Base-by-base conservation (phyloP, 345 rosid species). In the Salix viminalis region DNA sequence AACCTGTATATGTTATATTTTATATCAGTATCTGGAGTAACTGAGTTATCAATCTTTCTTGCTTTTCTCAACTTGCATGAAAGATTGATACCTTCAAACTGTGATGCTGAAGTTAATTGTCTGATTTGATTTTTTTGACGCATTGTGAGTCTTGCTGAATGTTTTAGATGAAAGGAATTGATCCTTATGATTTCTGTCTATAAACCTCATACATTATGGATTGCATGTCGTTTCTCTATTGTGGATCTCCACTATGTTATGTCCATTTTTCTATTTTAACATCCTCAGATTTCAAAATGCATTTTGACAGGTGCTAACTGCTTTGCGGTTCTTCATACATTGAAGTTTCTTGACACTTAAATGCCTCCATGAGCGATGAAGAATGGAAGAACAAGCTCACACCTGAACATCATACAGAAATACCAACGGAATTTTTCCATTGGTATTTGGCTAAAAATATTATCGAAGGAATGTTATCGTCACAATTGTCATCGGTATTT, bases 341-440 rank as follows among this genome's bases (percentile, higher is more conserved):
- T 54, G 19, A 4, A 12, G 24, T 72, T 60, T 60, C 36, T 73
- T 73, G 54, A 62, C 46, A 14, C 36, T 18, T 34, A 34, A 34
- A 75, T 81, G 62, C 85, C 24, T 79, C 92, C 39, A 50, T 86
- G 70, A 88, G 88, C 36, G 86, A 90, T 71, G 90, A 75, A 26
- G 97, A 95, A 69, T 89, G 90, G 97, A 91, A 91, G 90, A 87
- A 83, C 82, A 81, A 80, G 71, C 99, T 95, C 6, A 87, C 92
- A 69, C 75, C 77, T 0, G 88, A 95, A 78, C 97, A 95, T 34
- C 36, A 34, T 34, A 34, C 4, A 34, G 1, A 34, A 34, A 34
- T 34, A 4, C 36, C 5, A 0, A 34, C 0, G 0, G 6, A 34
- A 34, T 34, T 34, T 34, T 34, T 34, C 36, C 6, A 4, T 5